Conservation (phyloP, 2,329 filamentous ascomycete genomes). For the Ophiocordyceps australis region DNA sequence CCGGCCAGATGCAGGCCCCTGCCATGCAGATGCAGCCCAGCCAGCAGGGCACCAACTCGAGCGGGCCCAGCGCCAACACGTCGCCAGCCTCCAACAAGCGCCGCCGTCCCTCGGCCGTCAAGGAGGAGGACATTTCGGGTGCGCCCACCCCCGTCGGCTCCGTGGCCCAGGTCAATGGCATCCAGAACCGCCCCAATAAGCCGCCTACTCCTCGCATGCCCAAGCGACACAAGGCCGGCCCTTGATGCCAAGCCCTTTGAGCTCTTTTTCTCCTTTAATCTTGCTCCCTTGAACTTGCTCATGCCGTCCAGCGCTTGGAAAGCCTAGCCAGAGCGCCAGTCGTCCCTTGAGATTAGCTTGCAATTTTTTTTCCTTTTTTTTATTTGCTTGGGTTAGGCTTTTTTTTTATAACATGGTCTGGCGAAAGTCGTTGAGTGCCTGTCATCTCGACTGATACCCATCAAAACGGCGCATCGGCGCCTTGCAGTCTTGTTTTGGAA, state of each 20-base stretch:
- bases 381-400: constrained; percentile 5
- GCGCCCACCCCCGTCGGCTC: constrained; percentile 26
- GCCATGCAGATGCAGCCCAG: constrained; percentile 50
- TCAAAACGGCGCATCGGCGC: constrained; percentile 2
- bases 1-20: constrained; percentile 44
- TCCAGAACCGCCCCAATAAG: constrained; percentile 30
- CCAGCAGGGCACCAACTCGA: constrained; percentile 48
- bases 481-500: constrained; percentile 1
- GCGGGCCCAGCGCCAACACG: constrained; percentile 49
- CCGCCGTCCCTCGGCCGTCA: constrained; percentile 36
- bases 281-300: constrained; percentile 6
- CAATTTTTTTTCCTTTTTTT: constrained; percentile 1
- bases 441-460: constrained; percentile 5
- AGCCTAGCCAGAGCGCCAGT: constrained; percentile 1
- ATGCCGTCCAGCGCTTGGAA: constrained; percentile 7
- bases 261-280: constrained; percentile 7
- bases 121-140: constrained; percentile 35
- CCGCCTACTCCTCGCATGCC: constrained; percentile 37
- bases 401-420: constrained; percentile 1
- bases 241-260: constrained; percentile 9
- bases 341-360: no score
- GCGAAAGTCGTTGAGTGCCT: background rate
- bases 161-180: constrained; percentile 30
- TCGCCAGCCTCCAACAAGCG: constrained; percentile 43
- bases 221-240: constrained; percentile 34